These are phyloP conservation scores for Sechiopsis laciniata DNA, from an alignment of 306 rosid species.

Conservation along the genomic window DNA sequence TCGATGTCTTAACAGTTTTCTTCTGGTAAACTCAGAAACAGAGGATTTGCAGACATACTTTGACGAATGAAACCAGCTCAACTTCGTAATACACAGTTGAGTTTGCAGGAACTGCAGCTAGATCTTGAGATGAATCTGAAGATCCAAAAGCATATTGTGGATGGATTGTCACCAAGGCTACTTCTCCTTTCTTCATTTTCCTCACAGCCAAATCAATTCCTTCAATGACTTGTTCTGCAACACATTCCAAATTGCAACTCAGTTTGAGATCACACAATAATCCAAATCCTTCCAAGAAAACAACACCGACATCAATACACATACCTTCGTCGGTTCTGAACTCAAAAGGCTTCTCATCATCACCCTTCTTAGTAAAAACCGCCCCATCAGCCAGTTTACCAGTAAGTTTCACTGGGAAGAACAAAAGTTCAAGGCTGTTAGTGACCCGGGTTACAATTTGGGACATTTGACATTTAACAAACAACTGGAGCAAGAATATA, in stretches of 20 bases:
- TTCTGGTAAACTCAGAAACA: not conserved
- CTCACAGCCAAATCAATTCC: constrained; percentile 79
- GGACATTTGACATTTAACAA: not conserved
- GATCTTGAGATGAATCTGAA: constrained; percentile 49
- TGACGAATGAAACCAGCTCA: constrained; percentile 68
- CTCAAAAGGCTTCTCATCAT: constrained; percentile 47
- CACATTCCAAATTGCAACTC: not conserved
- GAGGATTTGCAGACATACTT: constrained; percentile 35
- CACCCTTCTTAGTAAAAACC: constrained; percentile 49
- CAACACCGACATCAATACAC: not conserved
- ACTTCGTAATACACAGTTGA: constrained; percentile 60
- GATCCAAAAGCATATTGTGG: constrained; percentile 80
- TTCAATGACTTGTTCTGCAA: constrained; percentile 72
- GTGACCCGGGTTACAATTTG: not conserved
- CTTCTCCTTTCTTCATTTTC: constrained; percentile 85
- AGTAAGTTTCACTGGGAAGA: constrained; percentile 50
- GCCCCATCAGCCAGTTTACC: constrained; percentile 77
- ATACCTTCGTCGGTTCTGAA: constrained; percentile 80
- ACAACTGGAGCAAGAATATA: not conserved
- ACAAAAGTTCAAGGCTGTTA: not conserved
- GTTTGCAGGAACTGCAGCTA: constrained; percentile 68
- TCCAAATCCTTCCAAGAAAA: not conserved
- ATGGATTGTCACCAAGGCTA: constrained; percentile 54
- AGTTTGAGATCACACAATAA: not conserved
- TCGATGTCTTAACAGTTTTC: too few species aligned